These are phyloP conservation scores for Fragaria nilgerrensis DNA, from an alignment of 306 rosid species.

Conservation along the genomic window DNA sequence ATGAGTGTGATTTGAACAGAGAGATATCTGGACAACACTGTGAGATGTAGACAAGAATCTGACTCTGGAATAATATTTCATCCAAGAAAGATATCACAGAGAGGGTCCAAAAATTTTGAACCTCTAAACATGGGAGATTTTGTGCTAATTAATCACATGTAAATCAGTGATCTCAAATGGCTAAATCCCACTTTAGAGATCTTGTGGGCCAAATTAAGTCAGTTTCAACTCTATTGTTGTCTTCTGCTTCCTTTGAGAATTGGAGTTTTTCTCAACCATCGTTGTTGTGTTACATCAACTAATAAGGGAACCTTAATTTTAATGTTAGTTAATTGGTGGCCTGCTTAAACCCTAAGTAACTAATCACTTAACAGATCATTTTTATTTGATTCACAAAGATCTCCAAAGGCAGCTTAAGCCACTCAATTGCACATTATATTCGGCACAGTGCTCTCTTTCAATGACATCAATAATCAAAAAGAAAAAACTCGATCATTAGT, in stretches of 20 bases:
- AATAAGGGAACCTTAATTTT: background rate
- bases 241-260: slow-evolving; percentile 27
- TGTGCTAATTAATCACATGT: slow-evolving; percentile 32
- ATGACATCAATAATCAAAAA: too few species aligned
- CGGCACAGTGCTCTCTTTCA: too few species aligned
- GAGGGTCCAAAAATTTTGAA: slow-evolving; percentile 24
- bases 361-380: background rate
- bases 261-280: slow-evolving; percentile 31
- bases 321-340: slow-evolving; percentile 26
- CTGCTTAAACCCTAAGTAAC: slow-evolving; percentile 2
- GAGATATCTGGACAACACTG: slow-evolving; percentile 22
- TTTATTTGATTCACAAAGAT: background rate
- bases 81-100: slow-evolving; percentile 16
- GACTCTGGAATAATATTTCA: slow-evolving; percentile 22
- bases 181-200: slow-evolving; percentile 30
- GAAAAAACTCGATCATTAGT: too few species aligned
- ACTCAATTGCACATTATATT: too few species aligned
- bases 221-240: slow-evolving; percentile 17
- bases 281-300: slow-evolving; percentile 16
- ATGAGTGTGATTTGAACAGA: background rate
- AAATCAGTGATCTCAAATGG: slow-evolving; percentile 38
- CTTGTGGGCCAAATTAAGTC: slow-evolving; percentile 34
- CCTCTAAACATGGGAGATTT: slow-evolving; percentile 27
- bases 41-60: slow-evolving; percentile 40
- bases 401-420: background rate